Conservation (phyloP, 2,329 filamentous ascomycete genomes). For the Stromatinia cepivora region DNA sequence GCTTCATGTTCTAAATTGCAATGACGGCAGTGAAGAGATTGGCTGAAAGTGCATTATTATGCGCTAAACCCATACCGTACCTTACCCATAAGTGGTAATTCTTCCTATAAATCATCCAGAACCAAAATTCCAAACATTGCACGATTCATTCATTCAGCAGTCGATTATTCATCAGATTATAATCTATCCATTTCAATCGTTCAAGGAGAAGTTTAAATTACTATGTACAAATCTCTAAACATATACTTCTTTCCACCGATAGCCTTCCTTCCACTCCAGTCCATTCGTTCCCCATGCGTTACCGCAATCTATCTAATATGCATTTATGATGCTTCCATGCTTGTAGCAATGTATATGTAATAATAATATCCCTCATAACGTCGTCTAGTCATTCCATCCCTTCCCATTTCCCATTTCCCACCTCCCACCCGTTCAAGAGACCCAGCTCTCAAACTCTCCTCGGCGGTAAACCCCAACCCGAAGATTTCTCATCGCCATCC, state of each 20-base stretch:
- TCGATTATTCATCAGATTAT: too few species aligned
- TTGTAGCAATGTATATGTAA: not conserved
- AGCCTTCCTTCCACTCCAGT: not conserved
- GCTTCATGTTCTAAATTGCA: too few species aligned
- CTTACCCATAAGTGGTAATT: too few species aligned
- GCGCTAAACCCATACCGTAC: too few species aligned
- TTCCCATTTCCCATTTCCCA: not conserved
- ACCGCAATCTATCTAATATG: not conserved
- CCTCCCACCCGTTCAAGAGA: not conserved
- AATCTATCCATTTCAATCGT: too few species aligned
- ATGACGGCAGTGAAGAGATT: too few species aligned
- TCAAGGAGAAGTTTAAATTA: not conserved
- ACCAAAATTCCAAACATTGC: too few species aligned
- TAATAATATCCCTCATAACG: not conserved
- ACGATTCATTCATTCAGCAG: too few species aligned
- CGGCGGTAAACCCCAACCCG: not conserved
- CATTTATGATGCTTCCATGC: not conserved
- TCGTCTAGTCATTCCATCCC: not conserved
- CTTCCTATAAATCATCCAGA: too few species aligned
- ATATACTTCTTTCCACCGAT: not conserved
- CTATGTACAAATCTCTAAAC: slow-evolving; percentile 12
- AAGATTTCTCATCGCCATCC: not conserved
- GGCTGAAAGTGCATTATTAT: too few species aligned
- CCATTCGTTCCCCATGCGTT: too few species aligned
- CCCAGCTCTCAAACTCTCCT: not conserved